Conservation (phyloP, 495 filamentous ascomycete species). For the Trichoderma gamsii region DNA sequence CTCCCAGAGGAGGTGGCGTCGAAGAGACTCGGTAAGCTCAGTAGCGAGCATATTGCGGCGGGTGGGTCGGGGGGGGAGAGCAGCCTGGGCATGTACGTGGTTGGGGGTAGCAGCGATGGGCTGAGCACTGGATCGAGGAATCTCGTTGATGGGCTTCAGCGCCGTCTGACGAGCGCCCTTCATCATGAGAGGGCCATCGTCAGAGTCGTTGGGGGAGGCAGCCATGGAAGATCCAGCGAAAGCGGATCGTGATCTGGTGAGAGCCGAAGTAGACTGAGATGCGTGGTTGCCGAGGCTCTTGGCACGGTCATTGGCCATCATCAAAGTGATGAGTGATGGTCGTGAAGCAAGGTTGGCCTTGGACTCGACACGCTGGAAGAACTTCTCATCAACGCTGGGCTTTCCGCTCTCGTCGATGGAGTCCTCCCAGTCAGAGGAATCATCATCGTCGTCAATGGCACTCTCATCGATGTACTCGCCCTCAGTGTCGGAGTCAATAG, state of each 20-base stretch:
- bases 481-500: conserved; percentile 67
- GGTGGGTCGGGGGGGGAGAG: conserved; percentile 83
- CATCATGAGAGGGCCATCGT: conserved; percentile 68
- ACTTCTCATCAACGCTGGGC: conserved; percentile 71
- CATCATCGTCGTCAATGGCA: conserved; percentile 83
- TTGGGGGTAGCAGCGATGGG: conserved; percentile 78
- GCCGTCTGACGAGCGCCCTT: conserved; percentile 38
- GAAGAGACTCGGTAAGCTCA: conserved; percentile 57
- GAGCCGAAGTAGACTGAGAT: conserved; percentile 73
- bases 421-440: conserved; percentile 86
- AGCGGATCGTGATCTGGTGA: conserved; percentile 65
- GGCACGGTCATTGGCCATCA: conserved; percentile 69
- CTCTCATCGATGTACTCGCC: conserved; percentile 68
- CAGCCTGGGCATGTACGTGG: conserved; percentile 55
- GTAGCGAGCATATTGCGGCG: conserved; percentile 94
- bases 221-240: conserved; percentile 68
- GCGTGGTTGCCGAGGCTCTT: conserved; percentile 57
- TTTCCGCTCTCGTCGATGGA: conserved; percentile 81
- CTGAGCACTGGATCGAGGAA: conserved; percentile 63
- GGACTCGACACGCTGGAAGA: conserved; percentile 89
- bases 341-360: conserved; percentile 77
- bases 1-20: conserved; percentile 36
- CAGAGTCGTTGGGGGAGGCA: conserved; percentile 62
- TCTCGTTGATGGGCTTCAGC: conserved; percentile 55
- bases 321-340: conserved; percentile 81